Conservation (phyloP, 345 rosid genomes). For the Diplotaxis tenuifolia region DNA sequence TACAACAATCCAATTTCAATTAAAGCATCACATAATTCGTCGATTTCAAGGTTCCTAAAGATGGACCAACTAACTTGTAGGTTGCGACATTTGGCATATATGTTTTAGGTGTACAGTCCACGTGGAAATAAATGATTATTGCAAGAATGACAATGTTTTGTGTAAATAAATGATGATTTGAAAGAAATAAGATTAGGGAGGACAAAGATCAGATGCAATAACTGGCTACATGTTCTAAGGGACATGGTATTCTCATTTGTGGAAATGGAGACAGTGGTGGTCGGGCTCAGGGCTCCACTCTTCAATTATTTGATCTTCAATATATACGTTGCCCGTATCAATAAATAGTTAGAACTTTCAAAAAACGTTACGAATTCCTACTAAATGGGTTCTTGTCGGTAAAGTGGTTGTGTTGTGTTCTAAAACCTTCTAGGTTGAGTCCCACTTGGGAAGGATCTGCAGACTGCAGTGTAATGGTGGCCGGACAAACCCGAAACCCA, state of each 20-base stretch:
- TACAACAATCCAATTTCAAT: neutral
- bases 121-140: slow-evolving; percentile 24
- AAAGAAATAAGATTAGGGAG: neutral
- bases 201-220: slow-evolving; percentile 1
- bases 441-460: neutral
- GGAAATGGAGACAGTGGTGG: slow-evolving; percentile 27
- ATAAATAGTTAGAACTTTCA: neutral
- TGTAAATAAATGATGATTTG: slow-evolving; percentile 14
- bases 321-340: neutral
- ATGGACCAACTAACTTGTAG: slow-evolving; percentile 4
- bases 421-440: neutral
- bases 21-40: slow-evolving; percentile 3
- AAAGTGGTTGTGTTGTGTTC: neutral
- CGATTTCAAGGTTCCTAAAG: neutral
- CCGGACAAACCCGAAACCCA: neutral
- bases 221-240: slow-evolving; percentile 24
- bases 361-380: neutral
- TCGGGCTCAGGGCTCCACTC: slow-evolving; percentile 26
- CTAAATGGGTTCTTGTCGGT: neutral
- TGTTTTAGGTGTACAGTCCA: slow-evolving; percentile 16
- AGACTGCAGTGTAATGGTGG: neutral
- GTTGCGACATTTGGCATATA: slow-evolving; percentile 21
- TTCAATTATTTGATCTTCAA: slow-evolving; percentile 25
- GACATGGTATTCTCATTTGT: slow-evolving; percentile 19
- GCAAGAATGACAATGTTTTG: neutral